Evolutionary conservation across 2,329 filamentous ascomycete species (phyloP), one percentile per base, ranked within the genome.

Genomic region (Claviceps sp.): DNA sequence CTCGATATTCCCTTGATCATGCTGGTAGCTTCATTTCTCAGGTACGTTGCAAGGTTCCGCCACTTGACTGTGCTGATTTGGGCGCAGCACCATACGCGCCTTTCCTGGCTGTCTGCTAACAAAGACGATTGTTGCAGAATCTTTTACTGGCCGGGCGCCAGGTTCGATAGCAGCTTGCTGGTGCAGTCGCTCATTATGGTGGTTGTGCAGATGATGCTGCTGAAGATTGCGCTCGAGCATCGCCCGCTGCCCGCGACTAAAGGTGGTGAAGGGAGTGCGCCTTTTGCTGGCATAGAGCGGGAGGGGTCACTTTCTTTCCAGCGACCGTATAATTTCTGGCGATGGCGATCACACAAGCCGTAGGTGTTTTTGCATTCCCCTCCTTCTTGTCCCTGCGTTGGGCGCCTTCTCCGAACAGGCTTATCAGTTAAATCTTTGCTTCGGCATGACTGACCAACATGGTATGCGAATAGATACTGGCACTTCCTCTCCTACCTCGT

Each of bases 271-370:
- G 72, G 76, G 6, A 72, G 75, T 2, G 56, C 72, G 22, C 86
- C 86, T 13, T 89, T 90, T 64, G 72, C 77, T 2, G 77, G 75
- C 22, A 48, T 53, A 5, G 62, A 70, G 7, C 64, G 72, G 41
- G 70, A 73, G 55, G 69, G 64, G 9, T 24, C 61, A 6, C 62
- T 62, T 54, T 60, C 61, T 9, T 61, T 61, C n/a, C 73, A 72
- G 55, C 73, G 86, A 24, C 86, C 86, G 0, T 90, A 82, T 63
- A 78, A 82, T 61, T 91, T 91, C 65, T 91, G 87, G 87, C 85
- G 87, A 66, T 91, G 87, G 87, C 76, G 81, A 52, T 79, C 78
- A 20, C 75, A 81, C 5, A 82, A 81, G 60, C 85, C 85, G 70
- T 84, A 64, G 54, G 77, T 72, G 5, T 13, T 20, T 5, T 3